These are phyloP conservation scores for Fremontodendron californicum DNA, from an alignment of 345 rosid genomes.

Conservation along the genomic window DNA sequence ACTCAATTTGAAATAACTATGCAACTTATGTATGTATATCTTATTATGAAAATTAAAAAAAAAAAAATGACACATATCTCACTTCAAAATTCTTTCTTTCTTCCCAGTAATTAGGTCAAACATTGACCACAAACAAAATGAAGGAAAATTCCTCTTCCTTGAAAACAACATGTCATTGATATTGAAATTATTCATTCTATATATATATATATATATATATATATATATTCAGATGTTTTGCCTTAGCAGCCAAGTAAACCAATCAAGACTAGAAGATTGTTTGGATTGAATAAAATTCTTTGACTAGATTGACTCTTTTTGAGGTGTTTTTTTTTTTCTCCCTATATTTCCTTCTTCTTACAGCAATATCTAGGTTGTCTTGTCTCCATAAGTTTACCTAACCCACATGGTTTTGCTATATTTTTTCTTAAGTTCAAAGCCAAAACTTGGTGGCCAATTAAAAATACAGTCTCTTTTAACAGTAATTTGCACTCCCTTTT, in stretches of 20 bases:
- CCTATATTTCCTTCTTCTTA: not conserved
- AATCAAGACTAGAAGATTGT: not conserved
- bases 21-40: not conserved
- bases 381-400: not conserved
- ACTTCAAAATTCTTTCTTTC: not conserved
- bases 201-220: too few species aligned
- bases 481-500: not conserved
- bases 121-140: not conserved
- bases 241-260: not conserved
- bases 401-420: not conserved
- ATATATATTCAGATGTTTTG: not conserved
- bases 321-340: not conserved
- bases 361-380: not conserved
- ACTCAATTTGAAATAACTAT: not conserved
- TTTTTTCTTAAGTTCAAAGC: not conserved
- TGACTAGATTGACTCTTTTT: not conserved
- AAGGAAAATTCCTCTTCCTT: not conserved
- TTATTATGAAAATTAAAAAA: not conserved
- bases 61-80: not conserved
- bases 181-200: not conserved
- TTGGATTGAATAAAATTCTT: not conserved
- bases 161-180: not conserved
- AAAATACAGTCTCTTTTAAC: not conserved
- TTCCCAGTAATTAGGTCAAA: conserved; percentile 1
- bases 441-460: not conserved